Base-by-base conservation (phyloP, 768 basidiomycete genomes). In the Russula emetica region DNA sequence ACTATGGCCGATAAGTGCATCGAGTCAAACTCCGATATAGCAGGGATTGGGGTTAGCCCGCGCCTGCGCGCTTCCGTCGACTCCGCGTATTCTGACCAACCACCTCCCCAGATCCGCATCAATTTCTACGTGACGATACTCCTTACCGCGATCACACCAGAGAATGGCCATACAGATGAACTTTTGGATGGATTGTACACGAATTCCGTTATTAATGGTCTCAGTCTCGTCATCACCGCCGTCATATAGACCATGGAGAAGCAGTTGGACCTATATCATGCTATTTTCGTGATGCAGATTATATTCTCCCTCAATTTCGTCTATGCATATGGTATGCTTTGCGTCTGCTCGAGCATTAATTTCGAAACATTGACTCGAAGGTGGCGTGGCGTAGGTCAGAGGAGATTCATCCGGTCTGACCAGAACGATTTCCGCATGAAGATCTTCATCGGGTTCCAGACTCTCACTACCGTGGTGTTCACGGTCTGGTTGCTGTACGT, bases 121-220 rank as follows among this genome's bases (percentile, higher is more conserved):
- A 59, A 64, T 28, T 60, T 64, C 28, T 60, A 64, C 22, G 45
- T 22, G 30, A 64, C 63, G n/a, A 59, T 64, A 55, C n/a, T 60
- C 10, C 52, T 64, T 3, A 55, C 44, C 20, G 36, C 58, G 10
- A 10, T 60, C 2, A 55, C 50, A 24, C 58, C 52, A 16, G 62
- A 58, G 51, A 18, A 11, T 32, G 10, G 26, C 1, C 9, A 4
- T 28, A 60, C 58, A 1, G 40, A 28, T 4, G 53, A 60, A 36
- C 45, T 60, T 20, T 30, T 60, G 26, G 45, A 60, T 22, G 50
- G 51, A 1, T 5, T 63, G 47, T 58, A 58, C 32, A 51, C 36
- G 22, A 58, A 58, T 18, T 20, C 62, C 13, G 56, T 58, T 18
- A 30, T 58, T 5, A 42, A 57, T 20, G 55, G 55, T 7, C 61